Evolutionary conservation across 805 yeast genomes (phyloP).

Genomic region (Naumovozyma castellii): DNA sequence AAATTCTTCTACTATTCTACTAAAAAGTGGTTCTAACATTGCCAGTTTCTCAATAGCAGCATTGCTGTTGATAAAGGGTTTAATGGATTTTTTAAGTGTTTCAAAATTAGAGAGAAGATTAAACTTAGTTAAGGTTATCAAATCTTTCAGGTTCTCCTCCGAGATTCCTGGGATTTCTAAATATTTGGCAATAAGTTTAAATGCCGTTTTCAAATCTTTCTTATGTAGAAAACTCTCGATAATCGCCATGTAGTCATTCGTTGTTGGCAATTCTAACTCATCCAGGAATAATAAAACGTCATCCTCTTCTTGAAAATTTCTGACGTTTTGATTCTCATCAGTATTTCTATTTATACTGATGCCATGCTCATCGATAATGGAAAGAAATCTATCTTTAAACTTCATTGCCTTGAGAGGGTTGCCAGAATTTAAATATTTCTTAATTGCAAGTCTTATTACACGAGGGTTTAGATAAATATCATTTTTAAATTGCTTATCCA

Average conservation of each 20-base stretch:
- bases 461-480: conserved; percentile 31
- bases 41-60: background rate
- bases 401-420: conserved; percentile 18
- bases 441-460: conserved; percentile 30
- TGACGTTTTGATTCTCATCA: background rate
- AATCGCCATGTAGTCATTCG: conserved; percentile 20
- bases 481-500: conserved; percentile 20
- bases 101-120: conserved; percentile 9
- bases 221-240: conserved; percentile 19
- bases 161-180: conserved; percentile 13
- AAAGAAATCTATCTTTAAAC: conserved; percentile 28
- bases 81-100: conserved; percentile 2
- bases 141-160: conserved; percentile 7
- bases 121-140: conserved; percentile 20
- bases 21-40: background rate
- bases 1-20: background rate
- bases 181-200: conserved; percentile 20
- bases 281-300: conserved; percentile 27
- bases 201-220: conserved; percentile 8
- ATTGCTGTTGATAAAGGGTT: background rate
- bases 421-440: conserved; percentile 19
- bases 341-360: conserved; percentile 1
- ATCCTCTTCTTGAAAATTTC: conserved; percentile 19
- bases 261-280: conserved; percentile 19
- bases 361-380: conserved; percentile 23